phyloP scores from a whole-genome alignment of 495 filamentous ascomycete species.

The Penicillium steckii region DNA sequence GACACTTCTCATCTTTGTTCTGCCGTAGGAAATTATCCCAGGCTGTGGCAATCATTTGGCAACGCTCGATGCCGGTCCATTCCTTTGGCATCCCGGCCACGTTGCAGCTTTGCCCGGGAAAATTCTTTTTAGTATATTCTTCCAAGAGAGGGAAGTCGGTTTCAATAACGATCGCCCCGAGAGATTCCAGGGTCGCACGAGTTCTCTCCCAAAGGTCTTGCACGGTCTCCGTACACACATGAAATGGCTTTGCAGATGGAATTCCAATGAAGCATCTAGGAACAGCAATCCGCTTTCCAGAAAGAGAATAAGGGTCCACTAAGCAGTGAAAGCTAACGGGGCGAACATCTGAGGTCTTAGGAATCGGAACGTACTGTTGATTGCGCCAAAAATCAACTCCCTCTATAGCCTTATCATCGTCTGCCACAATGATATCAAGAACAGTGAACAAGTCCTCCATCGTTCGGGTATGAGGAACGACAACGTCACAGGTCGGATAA shows the following conservation, averaged over 20 bases:
- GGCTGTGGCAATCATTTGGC: constrained; percentile 11
- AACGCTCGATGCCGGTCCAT: constrained; percentile 5
- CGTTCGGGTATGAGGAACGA: constrained; percentile 14
- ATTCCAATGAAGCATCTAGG: constrained; percentile 2
- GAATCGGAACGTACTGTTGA: constrained; percentile 12
- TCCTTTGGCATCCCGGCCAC: background rate
- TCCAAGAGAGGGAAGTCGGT: constrained; percentile 6
- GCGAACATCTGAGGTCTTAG: constrained; percentile 3
- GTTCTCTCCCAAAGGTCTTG: constrained; percentile 4
- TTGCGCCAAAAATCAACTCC: constrained; percentile 14
- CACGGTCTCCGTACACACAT: constrained; percentile 3
- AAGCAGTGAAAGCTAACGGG: background rate
- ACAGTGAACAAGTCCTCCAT: constrained; percentile 13
- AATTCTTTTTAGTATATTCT: constrained; percentile 1
- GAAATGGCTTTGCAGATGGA: background rate
- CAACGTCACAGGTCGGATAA: constrained; percentile 14
- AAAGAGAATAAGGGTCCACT: background rate
- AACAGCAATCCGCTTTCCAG: constrained; percentile 4
- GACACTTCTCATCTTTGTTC: constrained; percentile 5
- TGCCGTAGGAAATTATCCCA: constrained; percentile 17
- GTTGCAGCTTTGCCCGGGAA: constrained; percentile 5
- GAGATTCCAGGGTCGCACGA: background rate
- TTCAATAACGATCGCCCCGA: constrained; percentile 4
- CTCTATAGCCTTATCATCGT: background rate
- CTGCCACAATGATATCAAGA: constrained; percentile 8